Evolutionary conservation across 78 protist species (phyloP), one percentile per base, ranked within the genome.

Genomic region (Dictyostelium brefeldianum): DNA sequence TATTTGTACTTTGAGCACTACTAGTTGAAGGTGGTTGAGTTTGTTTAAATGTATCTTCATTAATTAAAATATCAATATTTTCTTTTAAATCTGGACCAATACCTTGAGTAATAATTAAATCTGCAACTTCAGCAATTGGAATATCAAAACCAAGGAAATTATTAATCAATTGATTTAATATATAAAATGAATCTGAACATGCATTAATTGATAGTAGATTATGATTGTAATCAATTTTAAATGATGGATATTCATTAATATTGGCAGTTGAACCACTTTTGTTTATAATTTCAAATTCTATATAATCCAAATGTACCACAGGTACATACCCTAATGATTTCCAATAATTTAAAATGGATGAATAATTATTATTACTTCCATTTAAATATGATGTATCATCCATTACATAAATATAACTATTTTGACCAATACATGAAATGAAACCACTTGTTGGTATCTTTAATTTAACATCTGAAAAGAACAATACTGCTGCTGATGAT

Each of bases 101-200:
- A n/a, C 93, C 84, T 64, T 87, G 93, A 18, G 84, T 53, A 1
- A 87, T 77, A 4, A 87, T 87, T 18, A 87, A 51, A 65, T 87
- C 93, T 14, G 93, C 93, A 22, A 87, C 93, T 36, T 87, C 93
- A 4, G 83, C 78, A 53, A 75, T 59, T 41, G 93, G 93, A 12
- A 87, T 64, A 77, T 87, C 93, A 78, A 87, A 77, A n/a, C 93
- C 93, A 2, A 85, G n/a, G n/a, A 87, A 78, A n/a, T 87, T 87
- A 65, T 74, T 87, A 22, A 87, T 77, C 25, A 87, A 22, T 64
- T 87, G 78, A 65, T 87, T 87, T 18, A 87, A 27, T 0, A 64
- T 41, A 87, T 59, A 73, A 27, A 74, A 87, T 50, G 93, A 87
- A 65, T 87, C 93, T 22, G 85, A 50, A n/a, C 93, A 87, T 65